Evolutionary conservation across 225 moss, liverwort and hornwort species (phyloP).

Genomic region (Physcomitrellopsis africana): DNA sequence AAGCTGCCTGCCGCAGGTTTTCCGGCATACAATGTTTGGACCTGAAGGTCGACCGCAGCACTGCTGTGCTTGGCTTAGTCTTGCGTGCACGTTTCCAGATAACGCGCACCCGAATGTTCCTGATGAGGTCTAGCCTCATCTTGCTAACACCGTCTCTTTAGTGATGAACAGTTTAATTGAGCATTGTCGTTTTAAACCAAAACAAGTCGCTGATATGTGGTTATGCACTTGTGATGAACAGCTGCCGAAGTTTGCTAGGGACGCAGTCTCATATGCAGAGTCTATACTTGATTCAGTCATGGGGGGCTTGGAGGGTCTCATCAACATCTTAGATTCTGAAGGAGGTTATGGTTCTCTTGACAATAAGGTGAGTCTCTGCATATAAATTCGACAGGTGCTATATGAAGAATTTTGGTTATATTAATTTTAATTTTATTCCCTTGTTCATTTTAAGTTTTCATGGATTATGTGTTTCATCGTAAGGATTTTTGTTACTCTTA

Average conservation of each 20-base stretch:
- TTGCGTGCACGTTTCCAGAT: slow-evolving; percentile 91
- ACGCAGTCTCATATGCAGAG: slow-evolving; percentile 87
- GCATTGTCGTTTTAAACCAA: neutral
- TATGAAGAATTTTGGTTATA: neutral
- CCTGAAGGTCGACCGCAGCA: slow-evolving; percentile 98
- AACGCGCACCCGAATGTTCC: slow-evolving; percentile 95
- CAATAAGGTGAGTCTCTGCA: slow-evolving; percentile 61
- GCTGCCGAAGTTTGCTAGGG: slow-evolving; percentile 82
- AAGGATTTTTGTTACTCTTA: neutral
- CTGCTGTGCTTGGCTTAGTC: slow-evolving; percentile 96
- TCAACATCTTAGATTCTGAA: slow-evolving; percentile 96
- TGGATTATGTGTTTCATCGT: neutral
- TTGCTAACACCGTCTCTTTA: neutral
- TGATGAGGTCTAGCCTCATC: slow-evolving; percentile 59
- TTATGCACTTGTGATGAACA: slow-evolving; percentile 18
- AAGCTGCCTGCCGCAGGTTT: slow-evolving; percentile 51
- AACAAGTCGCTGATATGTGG: neutral
- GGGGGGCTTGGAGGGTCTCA: slow-evolving; percentile 96
- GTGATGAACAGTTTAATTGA: neutral
- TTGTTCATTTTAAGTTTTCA: neutral
- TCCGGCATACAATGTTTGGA: slow-evolving; percentile 99
- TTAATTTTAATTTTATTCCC: neutral
- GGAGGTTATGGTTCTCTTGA: slow-evolving; percentile 98
- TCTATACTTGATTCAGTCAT: slow-evolving; percentile 92
- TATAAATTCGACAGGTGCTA: neutral